Percentiles rank a stretch among this genome's conserved stretches.
Conservation (phyloP, 805 yeast genomes). For the Lipomyces anomalus region DNA sequence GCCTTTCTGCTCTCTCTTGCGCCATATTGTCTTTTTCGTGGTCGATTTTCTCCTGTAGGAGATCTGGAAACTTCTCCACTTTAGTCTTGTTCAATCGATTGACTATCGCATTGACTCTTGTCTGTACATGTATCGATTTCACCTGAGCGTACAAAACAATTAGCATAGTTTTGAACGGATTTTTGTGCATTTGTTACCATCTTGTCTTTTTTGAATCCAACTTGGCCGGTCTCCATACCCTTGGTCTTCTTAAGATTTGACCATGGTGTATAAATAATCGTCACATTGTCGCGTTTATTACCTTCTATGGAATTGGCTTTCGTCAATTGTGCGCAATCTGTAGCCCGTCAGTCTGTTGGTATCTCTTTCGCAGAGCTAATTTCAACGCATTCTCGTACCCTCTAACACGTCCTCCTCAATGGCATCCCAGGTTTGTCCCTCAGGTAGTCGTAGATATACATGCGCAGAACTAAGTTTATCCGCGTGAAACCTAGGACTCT, state of each 20-base stretch:
- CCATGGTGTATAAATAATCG: constrained; percentile 70
- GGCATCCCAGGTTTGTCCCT: constrained; percentile 41
- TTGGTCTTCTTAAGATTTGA: constrained; percentile 60
- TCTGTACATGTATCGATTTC: constrained; percentile 47
- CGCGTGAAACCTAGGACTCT: constrained; percentile 51
- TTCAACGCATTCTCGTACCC: constrained; percentile 29
- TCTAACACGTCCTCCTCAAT: constrained; percentile 49
- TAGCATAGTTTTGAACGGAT: constrained; percentile 23
- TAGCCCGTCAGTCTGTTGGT: too few relatives aligned
- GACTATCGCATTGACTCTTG: constrained; percentile 53
- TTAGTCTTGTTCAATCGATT: constrained; percentile 63
- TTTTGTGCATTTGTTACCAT: constrained; percentile 5
- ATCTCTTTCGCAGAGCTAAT: too few relatives aligned
- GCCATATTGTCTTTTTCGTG: constrained; percentile 36
- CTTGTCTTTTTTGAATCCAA: constrained; percentile 58
- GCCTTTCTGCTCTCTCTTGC: constrained; percentile 34
- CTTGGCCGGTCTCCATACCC: constrained; percentile 74
- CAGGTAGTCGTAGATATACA: constrained; percentile 56
- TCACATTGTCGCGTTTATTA: constrained; percentile 59
- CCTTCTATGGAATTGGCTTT: constrained; percentile 75
- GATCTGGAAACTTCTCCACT: constrained; percentile 48
- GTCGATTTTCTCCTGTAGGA: constrained; percentile 39
- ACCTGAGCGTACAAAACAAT: too few relatives aligned
- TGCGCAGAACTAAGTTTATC: constrained; percentile 75
- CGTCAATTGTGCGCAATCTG: constrained; percentile 62